Conservation (phyloP, 2,329 filamentous ascomycete species). For the Albophoma yamanashiensis region DNA sequence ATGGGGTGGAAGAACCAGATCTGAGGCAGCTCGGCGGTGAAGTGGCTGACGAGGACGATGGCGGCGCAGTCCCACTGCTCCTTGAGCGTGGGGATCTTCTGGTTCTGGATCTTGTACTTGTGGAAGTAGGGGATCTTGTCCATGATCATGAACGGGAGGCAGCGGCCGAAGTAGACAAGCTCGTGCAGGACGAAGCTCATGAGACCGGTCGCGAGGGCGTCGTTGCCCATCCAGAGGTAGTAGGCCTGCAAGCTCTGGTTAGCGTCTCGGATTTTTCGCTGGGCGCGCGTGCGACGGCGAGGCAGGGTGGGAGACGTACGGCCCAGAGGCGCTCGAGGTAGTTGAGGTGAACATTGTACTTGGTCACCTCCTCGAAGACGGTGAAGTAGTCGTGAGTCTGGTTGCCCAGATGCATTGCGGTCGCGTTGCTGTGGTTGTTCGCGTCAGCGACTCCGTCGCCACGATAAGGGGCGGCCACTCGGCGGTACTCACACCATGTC, state of each 20-base stretch:
- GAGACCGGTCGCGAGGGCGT: conserved; percentile 90
- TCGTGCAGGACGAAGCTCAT: conserved; percentile 97
- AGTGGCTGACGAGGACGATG: conserved; percentile 88
- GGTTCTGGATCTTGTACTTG: conserved; percentile 85
- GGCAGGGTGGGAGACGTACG: conserved; percentile 31
- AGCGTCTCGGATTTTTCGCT: not conserved
- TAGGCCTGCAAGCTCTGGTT: conserved; percentile 45
- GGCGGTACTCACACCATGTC: conserved; percentile 19
- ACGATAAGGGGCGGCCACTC: conserved; percentile 7
- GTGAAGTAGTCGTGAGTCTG: conserved; percentile 40
- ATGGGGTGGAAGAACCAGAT: conserved; percentile 99
- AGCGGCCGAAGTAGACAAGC: conserved; percentile 85
- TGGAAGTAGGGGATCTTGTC: conserved; percentile 80
- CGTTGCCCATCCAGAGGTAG: conserved; percentile 98
- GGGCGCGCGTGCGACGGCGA: not conserved
- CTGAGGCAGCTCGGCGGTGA: conserved; percentile 95
- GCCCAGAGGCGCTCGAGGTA: conserved; percentile 83
- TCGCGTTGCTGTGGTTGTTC: conserved; percentile 36
- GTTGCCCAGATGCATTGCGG: conserved; percentile 31
- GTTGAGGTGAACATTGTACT: conserved; percentile 78
- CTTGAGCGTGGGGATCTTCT: conserved; percentile 82
- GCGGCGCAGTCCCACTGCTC: conserved; percentile 94
- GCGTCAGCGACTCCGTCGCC: conserved; percentile 4
- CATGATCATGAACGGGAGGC: conserved; percentile 84
- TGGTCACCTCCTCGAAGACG: conserved; percentile 53